Evolutionary conservation across 306 rosid genomes (phyloP).

Genomic region (Cercis canadensis): DNA sequence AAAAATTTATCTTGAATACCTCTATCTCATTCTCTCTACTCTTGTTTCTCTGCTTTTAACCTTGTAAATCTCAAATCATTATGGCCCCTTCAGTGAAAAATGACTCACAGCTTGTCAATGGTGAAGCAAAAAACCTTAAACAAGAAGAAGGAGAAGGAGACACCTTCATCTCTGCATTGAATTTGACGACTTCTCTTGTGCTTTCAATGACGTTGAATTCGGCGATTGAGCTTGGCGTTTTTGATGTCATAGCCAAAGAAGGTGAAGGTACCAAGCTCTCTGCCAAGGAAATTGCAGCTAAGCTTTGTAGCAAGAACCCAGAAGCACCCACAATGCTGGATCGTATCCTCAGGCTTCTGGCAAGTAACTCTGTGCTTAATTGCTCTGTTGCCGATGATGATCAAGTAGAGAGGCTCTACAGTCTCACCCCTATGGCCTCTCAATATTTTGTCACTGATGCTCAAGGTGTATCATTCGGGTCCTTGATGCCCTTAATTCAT

Average conservation of each 20-base stretch:
- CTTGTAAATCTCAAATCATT: too few species aligned
- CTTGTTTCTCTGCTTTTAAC: too few species aligned
- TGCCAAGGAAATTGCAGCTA: constrained; percentile 34
- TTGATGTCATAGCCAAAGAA: constrained; percentile 52
- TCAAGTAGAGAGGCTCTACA: constrained; percentile 40
- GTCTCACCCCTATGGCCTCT: constrained; percentile 45
- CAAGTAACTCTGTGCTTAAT: constrained; percentile 47
- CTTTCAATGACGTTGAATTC: constrained; percentile 48
- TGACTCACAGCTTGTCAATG: too few species aligned
- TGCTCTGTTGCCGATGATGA: constrained; percentile 32
- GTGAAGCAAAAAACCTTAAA: too few species aligned
- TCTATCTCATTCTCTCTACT: too few species aligned
- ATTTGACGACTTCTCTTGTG: constrained; percentile 29
- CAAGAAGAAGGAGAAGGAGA: constrained; percentile 28
- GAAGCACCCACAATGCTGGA: constrained; percentile 57
- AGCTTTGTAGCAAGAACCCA: constrained; percentile 43
- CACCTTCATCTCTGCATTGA: constrained; percentile 41
- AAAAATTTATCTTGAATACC: too few species aligned
- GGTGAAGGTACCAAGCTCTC: constrained; percentile 48
- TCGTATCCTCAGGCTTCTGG: constrained; percentile 56
- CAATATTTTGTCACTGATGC: constrained; percentile 36
- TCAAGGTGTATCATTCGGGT: constrained; percentile 45
- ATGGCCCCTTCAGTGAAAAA: too few species aligned
- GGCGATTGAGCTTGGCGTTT: constrained; percentile 56
- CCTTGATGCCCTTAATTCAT: constrained; percentile 11